These are phyloP conservation scores for Chaetomium olivaceum DNA, from an alignment of 2,329 filamentous ascomycete genomes.

Conservation along the genomic window DNA sequence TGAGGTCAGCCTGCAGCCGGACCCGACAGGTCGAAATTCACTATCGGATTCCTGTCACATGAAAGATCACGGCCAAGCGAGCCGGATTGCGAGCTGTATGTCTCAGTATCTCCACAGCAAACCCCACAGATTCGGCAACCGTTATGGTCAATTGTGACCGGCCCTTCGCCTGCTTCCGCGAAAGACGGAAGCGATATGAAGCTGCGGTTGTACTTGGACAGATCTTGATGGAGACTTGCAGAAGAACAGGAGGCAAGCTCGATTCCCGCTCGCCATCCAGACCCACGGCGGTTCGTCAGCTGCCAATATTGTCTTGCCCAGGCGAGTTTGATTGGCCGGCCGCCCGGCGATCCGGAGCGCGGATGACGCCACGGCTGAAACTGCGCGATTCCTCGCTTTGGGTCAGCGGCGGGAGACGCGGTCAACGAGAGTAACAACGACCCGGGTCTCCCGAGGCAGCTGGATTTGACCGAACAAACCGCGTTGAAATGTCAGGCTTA, in stretches of 20 bases:
- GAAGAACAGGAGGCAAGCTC: not conserved
- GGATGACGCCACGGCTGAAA: slow-evolving; percentile 44
- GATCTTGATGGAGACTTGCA: slow-evolving; percentile 22
- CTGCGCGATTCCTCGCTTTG: slow-evolving; percentile 8
- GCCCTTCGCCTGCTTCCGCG: slow-evolving; percentile 7
- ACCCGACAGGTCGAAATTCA: slow-evolving; percentile 6
- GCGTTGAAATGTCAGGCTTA: not conserved
- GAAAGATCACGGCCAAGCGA: slow-evolving; percentile 18
- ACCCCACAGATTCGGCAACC: slow-evolving; percentile 9
- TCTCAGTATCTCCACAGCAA: not conserved
- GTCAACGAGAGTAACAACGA: slow-evolving; percentile 15
- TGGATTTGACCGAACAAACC: not conserved
- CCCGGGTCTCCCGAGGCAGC: slow-evolving; percentile 17
- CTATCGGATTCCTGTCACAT: slow-evolving; percentile 21
- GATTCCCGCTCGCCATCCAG: slow-evolving; percentile 8
- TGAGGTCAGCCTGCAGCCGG: slow-evolving; percentile 30
- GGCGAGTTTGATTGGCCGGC: slow-evolving; percentile 36
- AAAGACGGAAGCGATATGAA: slow-evolving; percentile 18
- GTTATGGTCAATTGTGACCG: not conserved
- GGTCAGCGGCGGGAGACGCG: slow-evolving; percentile 16
- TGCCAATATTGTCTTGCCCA: slow-evolving; percentile 25
- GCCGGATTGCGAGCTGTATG: slow-evolving; percentile 7
- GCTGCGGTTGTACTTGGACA: slow-evolving; percentile 18
- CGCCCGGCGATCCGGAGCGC: slow-evolving; percentile 34
- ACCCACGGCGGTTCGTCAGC: slow-evolving; percentile 17